phyloP scores from a whole-genome alignment of 1,139 yeast species.

The Sugiyamaella xylanicola region DNA sequence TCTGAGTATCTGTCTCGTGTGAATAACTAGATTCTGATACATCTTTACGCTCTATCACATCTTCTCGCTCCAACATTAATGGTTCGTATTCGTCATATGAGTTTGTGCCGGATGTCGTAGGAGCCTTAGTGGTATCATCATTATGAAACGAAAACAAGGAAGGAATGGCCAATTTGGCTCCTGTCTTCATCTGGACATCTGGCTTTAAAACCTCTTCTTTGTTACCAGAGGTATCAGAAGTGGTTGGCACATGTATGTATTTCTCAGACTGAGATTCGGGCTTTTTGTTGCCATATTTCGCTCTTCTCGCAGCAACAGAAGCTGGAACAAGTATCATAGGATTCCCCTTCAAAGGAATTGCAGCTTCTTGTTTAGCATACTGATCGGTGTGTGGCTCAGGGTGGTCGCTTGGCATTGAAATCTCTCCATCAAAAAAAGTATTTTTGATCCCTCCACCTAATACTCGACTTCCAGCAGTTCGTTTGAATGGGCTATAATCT shows the following conservation, averaged over 20 bases:
- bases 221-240: no score
- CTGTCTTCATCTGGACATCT: neutral
- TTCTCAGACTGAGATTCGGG: no score
- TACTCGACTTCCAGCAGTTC: constrained; percentile 21
- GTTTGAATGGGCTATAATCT: constrained; percentile 3
- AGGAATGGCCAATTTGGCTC: constrained; percentile 13
- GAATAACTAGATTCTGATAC: no score
- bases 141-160: constrained; percentile 25
- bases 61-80: constrained; percentile 22
- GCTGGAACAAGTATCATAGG: constrained; percentile 33
- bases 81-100: constrained; percentile 23
- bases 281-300: constrained; percentile 31
- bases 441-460: constrained; percentile 35
- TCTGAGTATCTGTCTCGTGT: no score
- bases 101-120: constrained; percentile 17
- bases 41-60: no score
- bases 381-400: neutral
- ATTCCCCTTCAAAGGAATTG: constrained; percentile 14
- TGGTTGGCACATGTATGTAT: no score
- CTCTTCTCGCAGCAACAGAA: constrained; percentile 35
- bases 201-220: no score
- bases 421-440: constrained; percentile 33
- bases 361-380: neutral
- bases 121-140: constrained; percentile 3
- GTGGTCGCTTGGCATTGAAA: constrained; percentile 20